Percentiles rank a stretch among this genome's conserved stretches.
Conservation (phyloP, 2,329 filamentous ascomycete species). For the Aspergillus terreus region DNA sequence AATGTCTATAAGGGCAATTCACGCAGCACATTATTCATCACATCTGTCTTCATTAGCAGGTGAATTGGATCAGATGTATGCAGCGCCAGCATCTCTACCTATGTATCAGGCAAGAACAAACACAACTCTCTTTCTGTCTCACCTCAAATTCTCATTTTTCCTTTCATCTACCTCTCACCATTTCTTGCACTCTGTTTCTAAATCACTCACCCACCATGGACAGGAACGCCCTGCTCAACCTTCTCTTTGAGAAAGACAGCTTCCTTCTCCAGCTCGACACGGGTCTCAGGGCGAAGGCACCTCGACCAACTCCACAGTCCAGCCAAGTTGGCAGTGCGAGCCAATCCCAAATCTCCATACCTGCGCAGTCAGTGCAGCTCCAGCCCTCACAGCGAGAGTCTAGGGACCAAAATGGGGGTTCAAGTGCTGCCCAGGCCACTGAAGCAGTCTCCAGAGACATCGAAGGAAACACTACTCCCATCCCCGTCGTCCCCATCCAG, state of each 20-base stretch:
- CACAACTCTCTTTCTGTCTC: not conserved
- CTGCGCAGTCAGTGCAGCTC: not conserved
- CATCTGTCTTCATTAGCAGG: too few species aligned
- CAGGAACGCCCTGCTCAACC: conserved; percentile 20
- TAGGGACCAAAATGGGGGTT: too few species aligned
- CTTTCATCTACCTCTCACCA: not conserved
- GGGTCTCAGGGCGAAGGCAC: not conserved
- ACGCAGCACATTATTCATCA: too few species aligned
- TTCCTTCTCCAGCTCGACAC: conserved; percentile 21
- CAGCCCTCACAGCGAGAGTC: not conserved
- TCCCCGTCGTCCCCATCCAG: not conserved
- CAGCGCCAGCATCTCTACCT: too few species aligned
- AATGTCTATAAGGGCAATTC: too few species aligned
- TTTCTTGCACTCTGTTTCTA: not conserved
- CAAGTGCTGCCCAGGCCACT: too few species aligned
- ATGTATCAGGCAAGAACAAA: too few species aligned
- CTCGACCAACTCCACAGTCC: conserved; percentile 4
- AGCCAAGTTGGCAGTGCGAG: not conserved
- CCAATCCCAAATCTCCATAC: not conserved
- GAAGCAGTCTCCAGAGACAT: not conserved
- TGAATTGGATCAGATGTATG: too few species aligned
- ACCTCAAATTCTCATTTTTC: not conserved
- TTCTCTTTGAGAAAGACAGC: conserved; percentile 27
- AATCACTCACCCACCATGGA: conserved; percentile 16
- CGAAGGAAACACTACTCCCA: not conserved